Evolutionary conservation across 305 asterid species (phyloP).

Genomic region (Rubia balearica): DNA sequence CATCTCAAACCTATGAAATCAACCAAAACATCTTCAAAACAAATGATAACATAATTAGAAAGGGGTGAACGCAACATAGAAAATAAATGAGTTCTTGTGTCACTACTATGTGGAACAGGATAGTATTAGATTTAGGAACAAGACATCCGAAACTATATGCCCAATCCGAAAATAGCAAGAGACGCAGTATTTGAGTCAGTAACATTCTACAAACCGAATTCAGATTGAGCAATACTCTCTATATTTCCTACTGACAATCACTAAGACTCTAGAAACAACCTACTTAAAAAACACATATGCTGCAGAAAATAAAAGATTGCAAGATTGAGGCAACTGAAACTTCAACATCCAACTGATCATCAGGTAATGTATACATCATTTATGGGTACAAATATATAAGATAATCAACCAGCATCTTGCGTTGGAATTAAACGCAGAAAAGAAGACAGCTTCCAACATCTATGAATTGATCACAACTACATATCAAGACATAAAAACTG

Average conservation of each 20-base stretch:
- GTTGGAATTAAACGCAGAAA: not conserved
- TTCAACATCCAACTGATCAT: not conserved
- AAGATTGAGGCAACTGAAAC: not conserved
- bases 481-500: slow-evolving; percentile 16
- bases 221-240: no score
- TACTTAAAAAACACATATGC: not conserved
- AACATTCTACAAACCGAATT: not conserved
- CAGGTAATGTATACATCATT: not conserved
- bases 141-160: not conserved
- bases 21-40: slow-evolving; percentile 3
- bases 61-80: not conserved
- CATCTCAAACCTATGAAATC: slow-evolving; percentile 76
- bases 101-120: not conserved
- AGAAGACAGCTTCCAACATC: not conserved
- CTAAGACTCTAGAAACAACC: no score
- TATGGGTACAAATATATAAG: not conserved
- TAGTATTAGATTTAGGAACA: not conserved
- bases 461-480: not conserved
- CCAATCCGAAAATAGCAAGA: not conserved
- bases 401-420: not conserved
- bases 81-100: not conserved
- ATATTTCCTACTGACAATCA: not conserved
- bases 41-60: not conserved
- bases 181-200: not conserved
- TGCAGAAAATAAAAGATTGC: not conserved